These are phyloP conservation scores for Starmera caribaea DNA, from an alignment of 805 yeast species.

Conservation along the genomic window DNA sequence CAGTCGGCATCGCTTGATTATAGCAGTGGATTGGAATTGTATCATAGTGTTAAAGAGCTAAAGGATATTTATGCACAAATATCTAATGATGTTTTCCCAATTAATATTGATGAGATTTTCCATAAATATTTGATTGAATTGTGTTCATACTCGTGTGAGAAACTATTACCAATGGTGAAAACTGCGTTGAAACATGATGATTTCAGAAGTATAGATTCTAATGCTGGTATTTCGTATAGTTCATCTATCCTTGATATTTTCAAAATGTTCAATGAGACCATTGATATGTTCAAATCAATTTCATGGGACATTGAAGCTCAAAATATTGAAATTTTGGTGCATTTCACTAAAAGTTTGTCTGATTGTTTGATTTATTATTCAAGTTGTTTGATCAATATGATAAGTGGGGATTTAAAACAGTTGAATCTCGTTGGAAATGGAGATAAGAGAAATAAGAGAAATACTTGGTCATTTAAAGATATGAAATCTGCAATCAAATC, in stretches of 20 bases:
- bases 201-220: slow-evolving; percentile 41
- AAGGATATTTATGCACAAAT: slow-evolving; percentile 43
- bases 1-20: slow-evolving; percentile 25
- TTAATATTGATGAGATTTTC: slow-evolving; percentile 49
- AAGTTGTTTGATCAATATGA: slow-evolving; percentile 22
- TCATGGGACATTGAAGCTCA: slow-evolving; percentile 62
- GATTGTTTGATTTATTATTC: slow-evolving; percentile 48
- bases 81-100: slow-evolving; percentile 29
- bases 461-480: slow-evolving; percentile 38
- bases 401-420: slow-evolving; percentile 30
- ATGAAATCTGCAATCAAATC: slow-evolving; percentile 40
- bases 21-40: slow-evolving; percentile 49
- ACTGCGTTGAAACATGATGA: slow-evolving; percentile 50
- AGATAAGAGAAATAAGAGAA: slow-evolving; percentile 19
- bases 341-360: slow-evolving; percentile 52
- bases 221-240: slow-evolving; percentile 33
- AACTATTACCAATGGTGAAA: slow-evolving; percentile 37
- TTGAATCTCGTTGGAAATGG: slow-evolving; percentile 9
- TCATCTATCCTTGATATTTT: slow-evolving; percentile 62
- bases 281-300: slow-evolving; percentile 46
- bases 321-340: slow-evolving; percentile 50
- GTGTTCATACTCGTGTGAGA: slow-evolving; percentile 33
- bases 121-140: slow-evolving; percentile 33
- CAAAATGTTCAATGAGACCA: slow-evolving; percentile 46
- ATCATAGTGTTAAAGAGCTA: slow-evolving; percentile 41